phyloP scores from a whole-genome alignment of 306 rosid species.

The Boehmeria nivea region DNA sequence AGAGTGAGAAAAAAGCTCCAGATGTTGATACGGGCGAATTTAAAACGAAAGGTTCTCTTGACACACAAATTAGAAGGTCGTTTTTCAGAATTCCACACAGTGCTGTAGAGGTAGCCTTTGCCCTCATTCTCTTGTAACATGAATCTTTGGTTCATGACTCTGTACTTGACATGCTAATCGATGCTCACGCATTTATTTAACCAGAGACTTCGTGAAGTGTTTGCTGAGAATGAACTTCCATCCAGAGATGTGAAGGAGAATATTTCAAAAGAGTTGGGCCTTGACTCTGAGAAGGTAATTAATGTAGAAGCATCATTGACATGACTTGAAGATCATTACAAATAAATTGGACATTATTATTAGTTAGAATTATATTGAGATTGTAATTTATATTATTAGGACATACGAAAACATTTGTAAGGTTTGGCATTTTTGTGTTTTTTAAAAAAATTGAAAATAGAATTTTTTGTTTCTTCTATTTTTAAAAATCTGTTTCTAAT shows the following conservation, averaged over 20 bases:
- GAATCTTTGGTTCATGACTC: neutral
- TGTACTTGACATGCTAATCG: neutral
- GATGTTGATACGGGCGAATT: constrained; percentile 19
- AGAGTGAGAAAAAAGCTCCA: constrained; percentile 43
- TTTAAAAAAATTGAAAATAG: too few species aligned
- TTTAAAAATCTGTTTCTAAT: too few species aligned
- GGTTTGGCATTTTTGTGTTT: too few species aligned
- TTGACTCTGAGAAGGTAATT: constrained; percentile 64
- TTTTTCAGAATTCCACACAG: constrained; percentile 66
- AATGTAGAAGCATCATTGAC: neutral
- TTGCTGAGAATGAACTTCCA: constrained; percentile 78
- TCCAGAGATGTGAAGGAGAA: constrained; percentile 57
- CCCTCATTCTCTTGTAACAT: neutral
- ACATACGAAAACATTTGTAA: too few species aligned
- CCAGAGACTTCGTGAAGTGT: constrained; percentile 82
- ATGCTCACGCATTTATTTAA: constrained; percentile 17
- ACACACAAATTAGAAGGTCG: constrained; percentile 35
- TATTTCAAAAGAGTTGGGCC: constrained; percentile 78
- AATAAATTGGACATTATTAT: too few species aligned
- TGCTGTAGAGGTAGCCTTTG: constrained; percentile 81
- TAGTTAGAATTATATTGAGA: too few species aligned
- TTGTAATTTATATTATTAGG: too few species aligned
- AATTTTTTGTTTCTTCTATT: too few species aligned
- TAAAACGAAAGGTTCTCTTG: constrained; percentile 21
- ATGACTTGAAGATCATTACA: too few species aligned